Conservation (phyloP, 805 yeast genomes). For the Ogataea neopini region DNA sequence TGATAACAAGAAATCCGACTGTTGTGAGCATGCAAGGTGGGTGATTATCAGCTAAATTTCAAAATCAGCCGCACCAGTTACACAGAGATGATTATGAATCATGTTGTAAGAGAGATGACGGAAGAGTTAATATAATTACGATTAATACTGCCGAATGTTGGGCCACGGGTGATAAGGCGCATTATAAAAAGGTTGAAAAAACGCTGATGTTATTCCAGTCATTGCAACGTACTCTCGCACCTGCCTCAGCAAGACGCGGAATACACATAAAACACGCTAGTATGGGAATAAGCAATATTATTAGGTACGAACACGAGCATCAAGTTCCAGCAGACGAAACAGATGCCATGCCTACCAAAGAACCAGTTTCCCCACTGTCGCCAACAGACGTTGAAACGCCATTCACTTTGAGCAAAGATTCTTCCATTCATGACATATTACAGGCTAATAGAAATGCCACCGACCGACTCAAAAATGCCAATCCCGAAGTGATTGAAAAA, state of each 20-base stretch:
- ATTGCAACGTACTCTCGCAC: background rate
- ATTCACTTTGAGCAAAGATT: conserved; percentile 49
- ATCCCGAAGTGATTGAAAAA: conserved; percentile 58
- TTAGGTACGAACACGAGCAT: conserved; percentile 28
- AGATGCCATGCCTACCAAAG: conserved; percentile 2
- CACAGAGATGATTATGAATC: conserved; percentile 6
- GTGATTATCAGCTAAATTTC: background rate
- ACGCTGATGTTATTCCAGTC: conserved; percentile 1
- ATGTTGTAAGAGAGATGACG: background rate
- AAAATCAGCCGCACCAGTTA: background rate
- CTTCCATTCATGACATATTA: conserved; percentile 50
- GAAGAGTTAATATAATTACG: background rate
- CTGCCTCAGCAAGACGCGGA: background rate
- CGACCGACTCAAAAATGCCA: conserved; percentile 46
- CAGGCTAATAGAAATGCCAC: conserved; percentile 48
- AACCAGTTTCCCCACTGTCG: conserved; percentile 1
- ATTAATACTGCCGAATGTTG: background rate
- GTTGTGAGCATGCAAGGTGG: background rate
- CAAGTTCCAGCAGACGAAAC: conserved; percentile 9
- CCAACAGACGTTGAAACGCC: conserved; percentile 26
- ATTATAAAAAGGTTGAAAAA: background rate
- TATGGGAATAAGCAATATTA: conserved; percentile 30
- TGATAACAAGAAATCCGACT: too few species aligned
- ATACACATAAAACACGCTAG: conserved; percentile 4
- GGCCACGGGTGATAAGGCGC: background rate